Evolutionary conservation across 495 filamentous ascomycete species (phyloP), one percentile per base, ranked within the genome.

Genomic region (Penicillium desertorum): DNA sequence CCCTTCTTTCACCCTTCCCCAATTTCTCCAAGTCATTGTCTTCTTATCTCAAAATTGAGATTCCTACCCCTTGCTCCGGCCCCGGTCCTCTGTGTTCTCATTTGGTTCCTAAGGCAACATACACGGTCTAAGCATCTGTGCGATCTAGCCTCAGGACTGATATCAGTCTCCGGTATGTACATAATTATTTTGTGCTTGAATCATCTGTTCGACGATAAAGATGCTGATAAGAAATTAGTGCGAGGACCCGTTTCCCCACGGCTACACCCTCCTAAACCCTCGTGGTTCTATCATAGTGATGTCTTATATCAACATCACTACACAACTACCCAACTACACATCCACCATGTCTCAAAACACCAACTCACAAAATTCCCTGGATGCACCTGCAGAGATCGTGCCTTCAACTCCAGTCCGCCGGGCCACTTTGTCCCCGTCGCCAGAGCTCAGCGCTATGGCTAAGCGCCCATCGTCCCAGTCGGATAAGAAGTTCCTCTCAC

Each of bases 341-440:
- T 57, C 52, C 52, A 65, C 42, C 65, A 79, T 79, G 76, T 74
- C 71, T 59, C 76, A 75, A 62, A 62, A 59, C 30, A 42, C 60
- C 23, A 69, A 70, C 34, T 73, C 72, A 50, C 72, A 70, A 63
- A 66, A 63, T 51, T 72, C 74, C 43, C 70, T 79, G 61, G 70
- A 68, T 30, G 69, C 75, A 30, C 66, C 76, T 3, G 74, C 65
- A 14, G 76, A 77, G 58, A 73, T 79, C 30, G 69, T 62, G 34
- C 75, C 75, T 11, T 64, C 67, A 46, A 76, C 71, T 30, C 71
- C 75, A 51, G 53, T 59, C 30, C 67, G 65, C 37, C 69, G 75
- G n/a, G 56, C 67, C 20, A 74, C 61, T 46, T 60, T 77, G 14
- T 79, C 76, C 22, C 71, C 75, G 22, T 78, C 76, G 5, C 74